Evolutionary conservation across 2,329 filamentous ascomycete species (phyloP).

Genomic region (Alternaria solani): DNA sequence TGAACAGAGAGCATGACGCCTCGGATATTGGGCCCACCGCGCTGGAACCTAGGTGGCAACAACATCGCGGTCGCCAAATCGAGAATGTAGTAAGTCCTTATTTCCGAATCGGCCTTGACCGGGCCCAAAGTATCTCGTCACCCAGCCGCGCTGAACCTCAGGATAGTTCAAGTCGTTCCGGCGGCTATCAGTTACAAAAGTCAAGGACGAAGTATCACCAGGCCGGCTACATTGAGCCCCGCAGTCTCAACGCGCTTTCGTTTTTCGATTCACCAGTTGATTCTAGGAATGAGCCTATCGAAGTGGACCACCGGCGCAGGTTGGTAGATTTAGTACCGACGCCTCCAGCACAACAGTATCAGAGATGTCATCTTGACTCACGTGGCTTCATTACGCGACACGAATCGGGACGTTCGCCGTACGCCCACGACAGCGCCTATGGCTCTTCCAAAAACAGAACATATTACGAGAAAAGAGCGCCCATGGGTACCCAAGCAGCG

Average conservation of each 20-base stretch:
- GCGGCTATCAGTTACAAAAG: conserved; percentile 37
- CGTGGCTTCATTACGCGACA: conserved; percentile 25
- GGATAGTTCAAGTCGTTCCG: conserved; percentile 40
- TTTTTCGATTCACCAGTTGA: conserved; percentile 46
- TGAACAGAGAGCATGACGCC: conserved; percentile 14
- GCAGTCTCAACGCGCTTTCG: conserved; percentile 46
- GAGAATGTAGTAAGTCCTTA: conserved; percentile 53
- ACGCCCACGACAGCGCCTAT: conserved; percentile 16
- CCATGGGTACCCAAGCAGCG: conserved; percentile 7
- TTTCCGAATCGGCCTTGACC: conserved; percentile 39
- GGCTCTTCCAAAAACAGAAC: conserved; percentile 7
- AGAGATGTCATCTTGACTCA: conserved; percentile 20
- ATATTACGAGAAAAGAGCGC: conserved; percentile 9
- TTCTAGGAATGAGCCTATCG: conserved; percentile 25
- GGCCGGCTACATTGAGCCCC: conserved; percentile 32
- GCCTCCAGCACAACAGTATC: conserved; percentile 8
- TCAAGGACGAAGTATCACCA: conserved; percentile 11
- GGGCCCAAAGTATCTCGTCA: conserved; percentile 20
- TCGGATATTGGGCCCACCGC: conserved; percentile 13
- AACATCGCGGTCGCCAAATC: conserved; percentile 24
- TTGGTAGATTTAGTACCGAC: conserved; percentile 5
- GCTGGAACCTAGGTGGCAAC: conserved; percentile 20
- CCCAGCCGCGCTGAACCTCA: conserved; percentile 36
- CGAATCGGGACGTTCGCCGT: conserved; percentile 11
- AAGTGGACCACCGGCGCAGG: conserved; percentile 4